Percentiles rank a stretch among this genome's conserved stretches.
These are phyloP conservation scores for Orobanche coerulescens DNA, from an alignment of 257 asterid species.

Conservation along the genomic window DNA sequence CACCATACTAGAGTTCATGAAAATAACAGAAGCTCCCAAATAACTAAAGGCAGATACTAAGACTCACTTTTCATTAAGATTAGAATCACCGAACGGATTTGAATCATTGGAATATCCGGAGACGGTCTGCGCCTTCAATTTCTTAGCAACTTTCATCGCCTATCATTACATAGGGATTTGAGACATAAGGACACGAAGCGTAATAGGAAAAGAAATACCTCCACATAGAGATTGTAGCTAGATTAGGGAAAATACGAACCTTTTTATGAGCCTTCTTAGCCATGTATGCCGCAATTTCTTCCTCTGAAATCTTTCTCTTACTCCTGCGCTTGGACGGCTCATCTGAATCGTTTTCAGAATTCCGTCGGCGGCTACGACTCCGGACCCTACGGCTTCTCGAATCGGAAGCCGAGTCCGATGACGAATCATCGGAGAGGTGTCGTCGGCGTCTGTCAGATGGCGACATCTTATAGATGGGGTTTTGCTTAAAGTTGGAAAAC, in stretches of 20 bases:
- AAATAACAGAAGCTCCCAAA: not conserved
- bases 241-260: constrained; percentile 19
- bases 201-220: not conserved
- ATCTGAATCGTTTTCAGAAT: constrained; percentile 24
- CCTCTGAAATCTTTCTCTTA: constrained; percentile 53
- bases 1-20: not conserved
- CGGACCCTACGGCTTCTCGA: constrained; percentile 27
- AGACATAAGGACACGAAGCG: not conserved
- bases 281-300: constrained; percentile 49
- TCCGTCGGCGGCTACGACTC: constrained; percentile 18
- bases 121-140: constrained; percentile 54
- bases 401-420: constrained; percentile 28
- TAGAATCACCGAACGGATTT: constrained; percentile 92
- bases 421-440: constrained; percentile 21
- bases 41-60: not conserved
- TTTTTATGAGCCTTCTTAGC: constrained; percentile 64
- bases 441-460: constrained; percentile 24
- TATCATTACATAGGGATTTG: constrained; percentile 12
- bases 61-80: constrained; percentile 61
- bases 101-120: constrained; percentile 87
- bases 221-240: not conserved
- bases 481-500: not conserved
- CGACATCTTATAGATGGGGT: constrained; percentile 20
- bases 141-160: constrained; percentile 74
- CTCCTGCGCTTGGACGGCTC: constrained; percentile 28